Base-by-base conservation (phyloP, 139 green algal species). In the Coccomyxa sp. region DNA sequence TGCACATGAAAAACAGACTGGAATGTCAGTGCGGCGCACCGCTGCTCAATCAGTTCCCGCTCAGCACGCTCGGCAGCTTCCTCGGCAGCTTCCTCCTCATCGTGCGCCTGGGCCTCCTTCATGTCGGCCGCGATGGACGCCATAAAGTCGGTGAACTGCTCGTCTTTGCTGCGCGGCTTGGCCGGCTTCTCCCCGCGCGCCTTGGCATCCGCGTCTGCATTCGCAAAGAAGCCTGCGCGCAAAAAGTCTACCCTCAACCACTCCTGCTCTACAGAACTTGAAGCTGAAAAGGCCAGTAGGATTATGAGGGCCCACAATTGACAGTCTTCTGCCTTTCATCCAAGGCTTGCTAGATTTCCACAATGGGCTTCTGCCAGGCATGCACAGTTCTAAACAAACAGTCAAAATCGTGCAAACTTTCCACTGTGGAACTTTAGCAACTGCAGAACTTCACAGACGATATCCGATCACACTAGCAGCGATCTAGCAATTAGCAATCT, bases 181-280 rank as follows among this genome's bases (percentile, higher is more conserved):
- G 79, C 85, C 67, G 86, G 75, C 82, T 88, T 86, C 32, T 90
- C 84, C 18, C 91, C 91, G 10, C 89, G 82, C 4, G 88, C 89
- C 32, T 88, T 87, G n/a, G 90, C 88, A 82, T 92, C 91, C 11
- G 87, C 89, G 9, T 77, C 81, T 79, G 90, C 90, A 88, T 92
- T 84, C 60, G 86, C 77, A 82, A 92, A 94, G 60, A 92, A 94
- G 16, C 89, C 88, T 88, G 85, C 79, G 63, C 45, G 11, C 13
- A 51, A 7, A 7, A 51, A 51, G n/a, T 51, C 38, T 11, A 51
- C 38, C 83, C 79, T 16, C 3, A 57, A 25, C 10, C 12, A 38
- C 21, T 71, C 28, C 25, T 16, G 28, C 27, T n/a, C n/a, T 51
- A 51, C 38, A 51, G 3, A 7, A 51, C 38, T 51, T 51, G 67